Evolutionary conservation across 2,329 filamentous ascomycete genomes (phyloP).

Genomic region (Chaetomiaceae sp.): DNA sequence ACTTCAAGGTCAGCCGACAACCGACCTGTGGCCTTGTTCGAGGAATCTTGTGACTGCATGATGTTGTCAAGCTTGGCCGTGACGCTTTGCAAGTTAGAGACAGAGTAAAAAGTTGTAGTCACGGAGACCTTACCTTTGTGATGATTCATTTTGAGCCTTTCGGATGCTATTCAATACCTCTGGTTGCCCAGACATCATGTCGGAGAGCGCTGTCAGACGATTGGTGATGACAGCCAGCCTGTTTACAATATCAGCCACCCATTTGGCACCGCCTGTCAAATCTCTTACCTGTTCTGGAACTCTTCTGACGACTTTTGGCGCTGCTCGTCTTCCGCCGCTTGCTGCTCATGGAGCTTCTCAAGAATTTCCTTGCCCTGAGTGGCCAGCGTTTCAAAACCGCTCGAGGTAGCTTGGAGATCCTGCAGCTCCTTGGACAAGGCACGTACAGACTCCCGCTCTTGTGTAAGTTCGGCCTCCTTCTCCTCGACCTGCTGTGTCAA

Average conservation of each 20-base stretch:
- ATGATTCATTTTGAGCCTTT: slow-evolving; percentile 6
- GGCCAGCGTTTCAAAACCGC: slow-evolving; percentile 13
- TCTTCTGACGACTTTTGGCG: slow-evolving; percentile 2
- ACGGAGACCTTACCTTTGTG: slow-evolving; percentile 1
- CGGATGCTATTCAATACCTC: slow-evolving; percentile 7
- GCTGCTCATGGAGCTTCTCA: slow-evolving; percentile 14
- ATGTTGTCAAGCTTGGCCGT: slow-evolving; percentile 19
- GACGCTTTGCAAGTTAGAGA: slow-evolving; percentile 14
- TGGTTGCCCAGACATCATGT: slow-evolving; percentile 8
- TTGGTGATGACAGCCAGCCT: slow-evolving; percentile 15
- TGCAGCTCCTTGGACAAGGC: slow-evolving; percentile 14
- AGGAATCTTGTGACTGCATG: slow-evolving; percentile 3
- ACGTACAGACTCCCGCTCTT: slow-evolving; percentile 13
- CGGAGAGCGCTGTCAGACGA: slow-evolving; percentile 13
- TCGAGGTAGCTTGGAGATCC: slow-evolving; percentile 13
- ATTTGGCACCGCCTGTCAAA: not conserved
- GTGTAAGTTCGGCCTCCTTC: slow-evolving; percentile 16
- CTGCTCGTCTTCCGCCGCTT: not conserved
- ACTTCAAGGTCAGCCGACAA: slow-evolving; percentile 15
- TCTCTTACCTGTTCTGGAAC: slow-evolving; percentile 7
- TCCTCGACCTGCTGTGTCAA: slow-evolving; percentile 15
- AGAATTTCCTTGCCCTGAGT: slow-evolving; percentile 19
- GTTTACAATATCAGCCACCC: not conserved
- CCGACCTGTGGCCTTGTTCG: slow-evolving; percentile 5
- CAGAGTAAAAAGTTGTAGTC: not conserved